phyloP scores from a whole-genome alignment of 2,329 filamentous ascomycete species.

The Aspergillus carbonarius region DNA sequence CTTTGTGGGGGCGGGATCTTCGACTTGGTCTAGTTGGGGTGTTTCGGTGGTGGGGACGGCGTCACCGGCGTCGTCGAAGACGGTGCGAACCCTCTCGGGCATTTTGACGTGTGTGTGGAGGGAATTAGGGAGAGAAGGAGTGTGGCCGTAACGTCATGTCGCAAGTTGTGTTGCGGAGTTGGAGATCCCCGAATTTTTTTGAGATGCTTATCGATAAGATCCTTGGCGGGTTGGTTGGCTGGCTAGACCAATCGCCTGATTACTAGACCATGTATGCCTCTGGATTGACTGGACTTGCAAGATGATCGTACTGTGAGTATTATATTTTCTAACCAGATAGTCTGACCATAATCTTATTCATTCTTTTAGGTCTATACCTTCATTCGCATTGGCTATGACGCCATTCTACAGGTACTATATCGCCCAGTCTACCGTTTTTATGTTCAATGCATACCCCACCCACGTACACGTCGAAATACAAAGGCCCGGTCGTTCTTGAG shows the following conservation, averaged over 20 bases:
- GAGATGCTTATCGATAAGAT: constrained; percentile 30
- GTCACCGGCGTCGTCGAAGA: constrained; percentile 38
- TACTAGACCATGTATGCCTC: too few relatives aligned
- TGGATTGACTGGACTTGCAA: too few relatives aligned
- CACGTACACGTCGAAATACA: constrained; percentile 62
- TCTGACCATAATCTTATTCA: too few relatives aligned
- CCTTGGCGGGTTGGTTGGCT: constrained; percentile 15
- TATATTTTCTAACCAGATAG: too few relatives aligned
- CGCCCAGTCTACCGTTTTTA: neutral
- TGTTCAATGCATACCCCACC: constrained; percentile 50
- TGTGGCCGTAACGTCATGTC: neutral
- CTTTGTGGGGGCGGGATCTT: constrained; percentile 7
- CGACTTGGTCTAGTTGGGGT: neutral
- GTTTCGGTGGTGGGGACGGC: constrained; percentile 14
- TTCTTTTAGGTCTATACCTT: neutral
- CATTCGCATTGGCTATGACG: neutral
- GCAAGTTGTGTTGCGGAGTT: neutral
- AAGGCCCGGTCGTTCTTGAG: constrained; percentile 62
- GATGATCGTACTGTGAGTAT: too few relatives aligned
- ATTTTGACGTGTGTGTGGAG: constrained; percentile 23
- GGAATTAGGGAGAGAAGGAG: neutral
- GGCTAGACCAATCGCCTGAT: neutral
- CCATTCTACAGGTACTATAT: neutral
- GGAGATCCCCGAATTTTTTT: constrained; percentile 25
- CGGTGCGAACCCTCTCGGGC: constrained; percentile 44